Conservation (phyloP, 2,329 filamentous ascomycete genomes). For the Trichoderma pleuroti region DNA sequence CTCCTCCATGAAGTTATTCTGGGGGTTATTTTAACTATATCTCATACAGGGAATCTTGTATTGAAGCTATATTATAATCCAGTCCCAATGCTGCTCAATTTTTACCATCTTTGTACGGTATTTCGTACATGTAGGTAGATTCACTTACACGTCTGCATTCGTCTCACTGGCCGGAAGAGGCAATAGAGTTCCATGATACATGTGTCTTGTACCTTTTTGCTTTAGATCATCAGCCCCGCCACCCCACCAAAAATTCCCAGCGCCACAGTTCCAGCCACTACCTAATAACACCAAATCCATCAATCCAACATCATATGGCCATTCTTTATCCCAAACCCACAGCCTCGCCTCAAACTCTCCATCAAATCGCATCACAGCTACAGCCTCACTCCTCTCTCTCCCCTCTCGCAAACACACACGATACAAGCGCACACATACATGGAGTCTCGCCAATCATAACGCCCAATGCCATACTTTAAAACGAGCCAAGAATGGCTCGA, state of each 20-base stretch:
- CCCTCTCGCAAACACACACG: neutral
- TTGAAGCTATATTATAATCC: neutral
- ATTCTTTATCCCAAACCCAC: neutral
- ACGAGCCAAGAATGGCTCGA: conserved; percentile 89
- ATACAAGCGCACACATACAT: neutral
- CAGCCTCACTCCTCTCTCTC: neutral
- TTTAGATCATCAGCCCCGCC: neutral
- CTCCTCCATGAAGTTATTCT: neutral
- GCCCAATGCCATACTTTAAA: conserved; percentile 71
- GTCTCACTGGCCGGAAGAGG: neutral
- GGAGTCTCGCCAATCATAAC: conserved; percentile 4
- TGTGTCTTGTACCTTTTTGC: neutral
- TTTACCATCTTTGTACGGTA: neutral
- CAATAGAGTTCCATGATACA: neutral
- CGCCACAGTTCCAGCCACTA: neutral
- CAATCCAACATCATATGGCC: neutral
- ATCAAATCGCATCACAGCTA: neutral
- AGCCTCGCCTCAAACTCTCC: neutral
- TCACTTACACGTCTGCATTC: neutral
- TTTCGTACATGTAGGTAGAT: neutral
- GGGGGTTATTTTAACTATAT: neutral
- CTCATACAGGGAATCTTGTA: accelerated
- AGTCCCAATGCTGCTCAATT: neutral
- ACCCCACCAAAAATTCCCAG: neutral
- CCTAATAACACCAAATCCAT: neutral